Evolutionary conservation across 2,329 filamentous ascomycete species (phyloP).

Genomic region (Aspergillus sergii): DNA sequence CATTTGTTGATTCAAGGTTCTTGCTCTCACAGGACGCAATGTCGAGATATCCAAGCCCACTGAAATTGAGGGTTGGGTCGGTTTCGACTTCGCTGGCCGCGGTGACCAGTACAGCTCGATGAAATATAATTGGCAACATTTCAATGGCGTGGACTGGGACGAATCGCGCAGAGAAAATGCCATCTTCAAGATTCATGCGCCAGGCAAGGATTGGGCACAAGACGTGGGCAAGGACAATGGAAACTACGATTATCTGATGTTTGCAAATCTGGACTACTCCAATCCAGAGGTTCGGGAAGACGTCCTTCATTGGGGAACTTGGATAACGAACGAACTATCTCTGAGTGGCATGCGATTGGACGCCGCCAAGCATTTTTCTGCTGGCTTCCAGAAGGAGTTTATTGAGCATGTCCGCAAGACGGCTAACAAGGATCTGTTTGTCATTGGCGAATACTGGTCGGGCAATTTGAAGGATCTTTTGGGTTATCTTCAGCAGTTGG

Average conservation of each 20-base stretch:
- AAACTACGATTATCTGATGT: constrained; percentile 72
- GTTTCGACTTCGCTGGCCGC: constrained; percentile 66
- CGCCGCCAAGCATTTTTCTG: constrained; percentile 72
- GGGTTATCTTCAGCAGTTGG: constrained; percentile 61
- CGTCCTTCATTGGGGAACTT: constrained; percentile 67
- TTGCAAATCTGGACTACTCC: constrained; percentile 68
- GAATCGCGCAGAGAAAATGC: constrained; percentile 58
- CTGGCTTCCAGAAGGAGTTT: constrained; percentile 65
- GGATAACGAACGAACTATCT: constrained; percentile 64
- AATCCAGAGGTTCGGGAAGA: constrained; percentile 66
- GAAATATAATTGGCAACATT: constrained; percentile 70
- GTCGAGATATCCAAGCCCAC: constrained; percentile 47
- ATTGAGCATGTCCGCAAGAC: constrained; percentile 58
- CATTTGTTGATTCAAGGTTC: background rate
- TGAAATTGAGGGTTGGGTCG: constrained; percentile 69
- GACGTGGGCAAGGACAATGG: constrained; percentile 66
- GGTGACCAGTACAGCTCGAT: constrained; percentile 61
- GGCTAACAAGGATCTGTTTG: constrained; percentile 59
- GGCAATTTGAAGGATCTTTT: constrained; percentile 59
- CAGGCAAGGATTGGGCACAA: constrained; percentile 65
- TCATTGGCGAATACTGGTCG: constrained; percentile 72
- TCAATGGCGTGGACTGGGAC: constrained; percentile 70
- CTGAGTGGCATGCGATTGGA: constrained; percentile 71
- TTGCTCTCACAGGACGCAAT: constrained; percentile 9
- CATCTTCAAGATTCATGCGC: constrained; percentile 61